Base-by-base conservation (phyloP, 176 grass and related monocot species). In the Rhynchospora breviuscula region DNA sequence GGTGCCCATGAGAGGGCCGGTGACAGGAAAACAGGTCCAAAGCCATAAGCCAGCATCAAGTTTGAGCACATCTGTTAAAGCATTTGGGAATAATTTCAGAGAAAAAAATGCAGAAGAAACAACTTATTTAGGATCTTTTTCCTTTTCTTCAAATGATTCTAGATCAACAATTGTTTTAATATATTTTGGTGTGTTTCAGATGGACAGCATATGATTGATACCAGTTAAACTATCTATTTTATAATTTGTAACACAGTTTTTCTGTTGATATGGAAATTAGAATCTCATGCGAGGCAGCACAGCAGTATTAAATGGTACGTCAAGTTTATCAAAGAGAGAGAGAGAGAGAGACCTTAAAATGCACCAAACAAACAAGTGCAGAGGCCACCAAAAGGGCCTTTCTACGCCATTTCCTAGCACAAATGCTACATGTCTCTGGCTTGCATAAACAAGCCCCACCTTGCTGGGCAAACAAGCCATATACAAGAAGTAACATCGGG, bases 1-100 rank as follows among this genome's bases (percentile, higher is more conserved):
- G 94, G 94, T 35, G 78, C 87, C 94, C 94, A 97, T 56, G 89
- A 74, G 69, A 97, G 62, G 44, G 88, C 83, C 5, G 88, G 90
- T 87, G 92, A 97, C 19, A 94, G 86, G 59, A 52, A 80, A 57
- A 97, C 87, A 33, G 85, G 94, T 79, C 61, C 84, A 12, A 23
- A 56, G 83, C 94, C 92, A 87, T 94, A 97, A 46, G 90, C 92
- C 59, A 79, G 76, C 87, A 93, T 97, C 79, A 97, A 79, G 70
- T 35, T 78, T 10, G 81, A 91, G 85, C 87, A 92, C 8, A 94
- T 68, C 92, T 94, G 88, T 79, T 83, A n/a, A 85, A 21, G 60
- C 57, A 93, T 82, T 92, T 26, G 45, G 19, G 11, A 75, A 75
- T 52, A 75, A 33, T 52, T 25, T 75, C n/a, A 75, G 47, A 52